A percentile compares a stretch with the other conserved stretches of the same genome.
These are phyloP conservation scores for Coprinellus micaceus DNA, from an alignment of 768 basidiomycete genomes.

Conservation along the genomic window DNA sequence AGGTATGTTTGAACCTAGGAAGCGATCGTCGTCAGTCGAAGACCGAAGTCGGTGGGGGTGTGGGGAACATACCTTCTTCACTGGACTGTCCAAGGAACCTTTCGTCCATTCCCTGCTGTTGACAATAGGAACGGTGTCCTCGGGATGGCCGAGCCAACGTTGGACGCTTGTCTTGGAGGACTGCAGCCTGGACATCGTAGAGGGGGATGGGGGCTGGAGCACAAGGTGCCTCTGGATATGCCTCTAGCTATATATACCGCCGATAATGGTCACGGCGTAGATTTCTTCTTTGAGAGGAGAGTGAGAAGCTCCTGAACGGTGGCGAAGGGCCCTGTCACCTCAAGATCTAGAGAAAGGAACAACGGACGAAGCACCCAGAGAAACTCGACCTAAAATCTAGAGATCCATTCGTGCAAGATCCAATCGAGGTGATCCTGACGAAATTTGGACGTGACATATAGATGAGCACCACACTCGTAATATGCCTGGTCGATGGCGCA, in stretches of 20 bases:
- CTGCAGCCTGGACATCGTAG: slow-evolving; percentile 19
- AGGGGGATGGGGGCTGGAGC: slow-evolving; percentile 2
- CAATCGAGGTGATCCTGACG: slow-evolving; percentile 1
- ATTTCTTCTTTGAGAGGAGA: not conserved
- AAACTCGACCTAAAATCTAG: slow-evolving; percentile 1
- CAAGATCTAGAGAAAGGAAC: not conserved
- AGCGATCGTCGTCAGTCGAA: slow-evolving; percentile 5
- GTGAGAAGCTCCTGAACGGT: not conserved
- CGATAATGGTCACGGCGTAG: slow-evolving; percentile 5
- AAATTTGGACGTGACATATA: not conserved
- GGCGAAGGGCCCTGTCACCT: not conserved
- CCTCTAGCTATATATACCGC: slow-evolving; percentile 1
- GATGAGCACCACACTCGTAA: slow-evolving; percentile 27
- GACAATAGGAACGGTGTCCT: slow-evolving; percentile 55
- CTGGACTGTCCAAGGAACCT: slow-evolving; percentile 41
- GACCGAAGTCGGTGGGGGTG: slow-evolving; percentile 3
- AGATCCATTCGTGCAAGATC: not conserved
- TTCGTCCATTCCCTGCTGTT: slow-evolving; percentile 55
- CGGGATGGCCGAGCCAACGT: slow-evolving; percentile 56
- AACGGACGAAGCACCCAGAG: not conserved
- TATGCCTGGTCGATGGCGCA: slow-evolving; percentile 24
- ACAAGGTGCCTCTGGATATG: slow-evolving; percentile 2
- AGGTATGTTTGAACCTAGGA: slow-evolving; percentile 62
- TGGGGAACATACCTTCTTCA: slow-evolving; percentile 40
- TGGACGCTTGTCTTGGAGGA: slow-evolving; percentile 50